Conservation (phyloP, 345 rosid genomes). For the Microcos paniculata region DNA sequence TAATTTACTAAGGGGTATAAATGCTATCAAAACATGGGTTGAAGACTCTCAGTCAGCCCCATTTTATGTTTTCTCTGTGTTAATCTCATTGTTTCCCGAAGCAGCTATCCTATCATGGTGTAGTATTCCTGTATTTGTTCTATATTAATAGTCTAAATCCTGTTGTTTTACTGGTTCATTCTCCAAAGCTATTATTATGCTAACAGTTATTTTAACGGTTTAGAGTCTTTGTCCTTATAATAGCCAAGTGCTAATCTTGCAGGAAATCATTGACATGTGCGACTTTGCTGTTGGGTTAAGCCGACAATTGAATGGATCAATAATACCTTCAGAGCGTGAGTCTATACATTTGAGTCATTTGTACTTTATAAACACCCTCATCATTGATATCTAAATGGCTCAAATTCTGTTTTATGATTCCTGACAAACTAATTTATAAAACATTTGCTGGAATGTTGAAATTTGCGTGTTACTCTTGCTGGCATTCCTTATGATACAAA, state of each 20-base stretch:
- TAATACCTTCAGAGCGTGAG: slow-evolving; percentile 98
- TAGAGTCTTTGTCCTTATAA: background rate
- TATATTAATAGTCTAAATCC: background rate
- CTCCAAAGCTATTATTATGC: background rate
- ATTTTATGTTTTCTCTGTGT: background rate
- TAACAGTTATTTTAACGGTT: background rate
- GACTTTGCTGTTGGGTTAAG: slow-evolving; percentile 95
- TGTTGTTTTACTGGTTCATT: background rate
- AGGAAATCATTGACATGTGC: slow-evolving; percentile 99
- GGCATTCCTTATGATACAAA: background rate
- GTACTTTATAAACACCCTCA: background rate
- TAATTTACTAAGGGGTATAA: background rate
- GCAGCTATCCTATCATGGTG: background rate
- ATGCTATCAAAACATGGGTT: background rate
- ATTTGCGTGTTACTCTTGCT: slow-evolving; percentile 9
- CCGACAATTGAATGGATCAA: slow-evolving; percentile 90
- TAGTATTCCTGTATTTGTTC: background rate
- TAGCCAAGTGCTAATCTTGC: slow-evolving; percentile 25
- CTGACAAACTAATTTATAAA: background rate
- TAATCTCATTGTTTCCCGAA: background rate
- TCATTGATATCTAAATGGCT: slow-evolving; percentile 3
- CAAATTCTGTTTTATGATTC: background rate
- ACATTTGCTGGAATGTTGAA: background rate
- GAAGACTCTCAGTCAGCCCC: background rate
- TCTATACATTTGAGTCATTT: slow-evolving; percentile 7